Evolutionary conservation across 169 alveolate genomes (phyloP).

Genomic region (Perkinsus chesapeaki): DNA sequence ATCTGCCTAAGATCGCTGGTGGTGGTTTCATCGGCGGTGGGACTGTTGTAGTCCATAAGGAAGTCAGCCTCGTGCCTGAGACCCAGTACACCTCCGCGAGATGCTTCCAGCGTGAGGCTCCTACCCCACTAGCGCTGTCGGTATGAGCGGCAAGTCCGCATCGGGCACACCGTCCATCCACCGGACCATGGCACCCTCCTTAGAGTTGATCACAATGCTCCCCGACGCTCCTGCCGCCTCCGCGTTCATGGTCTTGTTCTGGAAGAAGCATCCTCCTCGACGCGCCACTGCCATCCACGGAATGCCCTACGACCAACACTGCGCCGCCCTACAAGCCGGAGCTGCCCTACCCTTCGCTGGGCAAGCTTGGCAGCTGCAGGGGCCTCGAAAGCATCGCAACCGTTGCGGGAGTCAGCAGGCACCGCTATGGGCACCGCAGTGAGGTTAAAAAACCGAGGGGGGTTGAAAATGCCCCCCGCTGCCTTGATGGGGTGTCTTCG

Average conservation of each 20-base stretch:
- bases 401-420: neutral
- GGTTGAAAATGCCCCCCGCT: neutral
- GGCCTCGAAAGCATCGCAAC: neutral
- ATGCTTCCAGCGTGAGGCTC: neutral
- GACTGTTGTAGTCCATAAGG: neutral
- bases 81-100: neutral
- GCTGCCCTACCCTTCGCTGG: neutral
- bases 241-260: neutral
- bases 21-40: neutral
- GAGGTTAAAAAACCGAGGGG: neutral
- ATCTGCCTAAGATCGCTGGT: neutral
- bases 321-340: neutral
- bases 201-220: neutral
- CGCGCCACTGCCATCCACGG: neutral
- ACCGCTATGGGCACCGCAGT: neutral
- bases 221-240: neutral
- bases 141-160: neutral
- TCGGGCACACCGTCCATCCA: slow-evolving; percentile 2
- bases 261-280: neutral
- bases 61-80: neutral
- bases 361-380: neutral
- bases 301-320: neutral
- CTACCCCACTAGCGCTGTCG: neutral
- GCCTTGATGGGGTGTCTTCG: neutral
- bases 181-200: neutral